A percentile compares a stretch with the other conserved stretches of the same genome.
Conservation (phyloP, 495 filamentous ascomycete genomes). For the Penicillium goetzii region DNA sequence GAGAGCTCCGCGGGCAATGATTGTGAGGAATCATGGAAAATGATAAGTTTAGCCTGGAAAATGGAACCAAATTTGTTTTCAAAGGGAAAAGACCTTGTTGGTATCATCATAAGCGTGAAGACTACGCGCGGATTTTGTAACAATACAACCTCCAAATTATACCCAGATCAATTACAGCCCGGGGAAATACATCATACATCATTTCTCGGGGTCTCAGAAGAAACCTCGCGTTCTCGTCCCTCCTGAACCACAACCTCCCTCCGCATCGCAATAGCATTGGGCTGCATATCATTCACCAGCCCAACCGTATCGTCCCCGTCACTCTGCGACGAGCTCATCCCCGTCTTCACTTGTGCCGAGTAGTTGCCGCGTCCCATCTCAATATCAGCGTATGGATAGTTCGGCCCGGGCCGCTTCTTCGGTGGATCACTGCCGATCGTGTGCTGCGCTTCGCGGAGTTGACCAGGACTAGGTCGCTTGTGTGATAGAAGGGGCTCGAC, state of each 20-base stretch:
- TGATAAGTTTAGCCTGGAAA: no score
- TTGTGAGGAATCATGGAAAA: no score
- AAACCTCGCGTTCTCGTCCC: background rate
- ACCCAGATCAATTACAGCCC: background rate
- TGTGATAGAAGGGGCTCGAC: conserved; percentile 12
- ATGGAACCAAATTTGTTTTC: no score
- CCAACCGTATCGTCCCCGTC: conserved; percentile 12
- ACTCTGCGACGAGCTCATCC: conserved; percentile 13
- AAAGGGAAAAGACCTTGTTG: background rate
- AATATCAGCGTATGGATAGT: conserved; percentile 7
- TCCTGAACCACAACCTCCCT: conserved; percentile 13
- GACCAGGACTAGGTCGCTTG: conserved; percentile 11
- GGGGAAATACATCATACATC: background rate
- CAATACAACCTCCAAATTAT: background rate
- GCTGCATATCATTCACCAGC: conserved; percentile 15
- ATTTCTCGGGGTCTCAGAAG: background rate
- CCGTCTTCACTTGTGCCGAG: conserved; percentile 14
- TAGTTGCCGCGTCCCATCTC: conserved; percentile 15
- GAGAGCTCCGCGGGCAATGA: no score
- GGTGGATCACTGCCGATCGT: conserved; percentile 15
- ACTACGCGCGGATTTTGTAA: background rate
- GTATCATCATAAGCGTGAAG: background rate
- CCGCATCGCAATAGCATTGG: conserved; percentile 14
- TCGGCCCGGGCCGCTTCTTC: background rate
- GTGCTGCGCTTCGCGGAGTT: conserved; percentile 16